phyloP scores from a whole-genome alignment of 768 basidiomycete species.

The Leucogyrophana mollusca region DNA sequence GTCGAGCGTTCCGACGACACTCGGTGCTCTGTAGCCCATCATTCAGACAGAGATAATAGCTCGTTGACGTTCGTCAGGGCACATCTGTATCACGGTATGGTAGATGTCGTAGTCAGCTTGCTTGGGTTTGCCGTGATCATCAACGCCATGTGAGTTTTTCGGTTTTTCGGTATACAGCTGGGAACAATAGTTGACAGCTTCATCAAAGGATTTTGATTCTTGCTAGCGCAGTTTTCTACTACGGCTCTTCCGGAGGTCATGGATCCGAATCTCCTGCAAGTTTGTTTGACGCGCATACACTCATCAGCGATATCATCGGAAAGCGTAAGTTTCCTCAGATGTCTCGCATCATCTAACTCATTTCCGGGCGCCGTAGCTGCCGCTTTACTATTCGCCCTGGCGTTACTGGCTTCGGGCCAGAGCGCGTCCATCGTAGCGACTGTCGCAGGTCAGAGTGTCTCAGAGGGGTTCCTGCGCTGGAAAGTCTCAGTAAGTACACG shows the following conservation, averaged over 20 bases:
- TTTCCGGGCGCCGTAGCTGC: slow-evolving; percentile 47
- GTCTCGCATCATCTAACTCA: background rate
- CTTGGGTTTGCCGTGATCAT: slow-evolving; percentile 86
- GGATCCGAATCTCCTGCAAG: slow-evolving; percentile 55
- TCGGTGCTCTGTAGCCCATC: slow-evolving; percentile 34
- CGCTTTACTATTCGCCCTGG: slow-evolving; percentile 86
- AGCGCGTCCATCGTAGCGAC: slow-evolving; percentile 89
- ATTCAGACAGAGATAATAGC: slow-evolving; percentile 59
- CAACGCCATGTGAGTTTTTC: slow-evolving; percentile 66
- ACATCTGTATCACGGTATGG: slow-evolving; percentile 64
- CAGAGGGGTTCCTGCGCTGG: slow-evolving; percentile 90
- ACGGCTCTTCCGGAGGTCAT: slow-evolving; percentile 37
- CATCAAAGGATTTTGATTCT: slow-evolving; percentile 70
- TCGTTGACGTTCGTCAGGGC: slow-evolving; percentile 51
- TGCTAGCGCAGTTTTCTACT: slow-evolving; percentile 80
- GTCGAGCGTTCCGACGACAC: slow-evolving; percentile 20
- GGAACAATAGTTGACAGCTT: slow-evolving; percentile 3
- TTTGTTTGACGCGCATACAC: slow-evolving; percentile 79
- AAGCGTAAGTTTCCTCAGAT: slow-evolving; percentile 42
- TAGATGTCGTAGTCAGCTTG: slow-evolving; percentile 67
- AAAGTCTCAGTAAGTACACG: slow-evolving; percentile 59
- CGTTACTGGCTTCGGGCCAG: slow-evolving; percentile 83
- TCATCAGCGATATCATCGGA: slow-evolving; percentile 69
- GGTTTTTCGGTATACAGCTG: background rate
- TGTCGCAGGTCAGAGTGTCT: slow-evolving; percentile 85